phyloP scores from a whole-genome alignment of 352 stramenopile genomes.

The Pythium myriotylum region DNA sequence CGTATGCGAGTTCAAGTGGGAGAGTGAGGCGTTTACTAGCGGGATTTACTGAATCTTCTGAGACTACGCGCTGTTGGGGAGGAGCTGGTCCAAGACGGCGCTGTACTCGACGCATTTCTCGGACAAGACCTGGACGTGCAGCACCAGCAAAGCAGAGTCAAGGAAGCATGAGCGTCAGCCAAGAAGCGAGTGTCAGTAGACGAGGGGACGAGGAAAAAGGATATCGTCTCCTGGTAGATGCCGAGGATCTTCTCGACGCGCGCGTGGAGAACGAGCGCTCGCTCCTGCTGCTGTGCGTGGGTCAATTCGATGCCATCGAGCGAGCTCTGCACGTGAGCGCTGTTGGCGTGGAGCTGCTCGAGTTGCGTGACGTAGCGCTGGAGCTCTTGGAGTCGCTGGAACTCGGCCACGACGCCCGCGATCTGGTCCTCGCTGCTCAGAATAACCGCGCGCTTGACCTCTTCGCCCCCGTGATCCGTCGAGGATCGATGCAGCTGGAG shows the following conservation, averaged over 20 bases:
- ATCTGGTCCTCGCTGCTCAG: slow-evolving; percentile 55
- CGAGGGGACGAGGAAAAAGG: slow-evolving; percentile 17
- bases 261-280: slow-evolving; percentile 45
- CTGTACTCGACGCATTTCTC: slow-evolving; percentile 75
- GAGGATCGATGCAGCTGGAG: slow-evolving; percentile 40
- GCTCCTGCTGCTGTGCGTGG: slow-evolving; percentile 41
- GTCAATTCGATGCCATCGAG: slow-evolving; percentile 39
- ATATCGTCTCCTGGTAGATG: slow-evolving; percentile 70
- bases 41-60: no score
- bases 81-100: slow-evolving; percentile 52
- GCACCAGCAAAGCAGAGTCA: slow-evolving; percentile 10
- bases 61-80: background rate
- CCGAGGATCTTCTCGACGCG: slow-evolving; percentile 54
- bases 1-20: no score
- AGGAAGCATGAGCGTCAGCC: slow-evolving; percentile 13
- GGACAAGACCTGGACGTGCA: slow-evolving; percentile 57
- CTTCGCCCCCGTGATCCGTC: slow-evolving; percentile 23
- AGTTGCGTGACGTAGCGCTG: slow-evolving; percentile 43
- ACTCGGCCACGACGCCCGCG: slow-evolving; percentile 35
- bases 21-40: no score
- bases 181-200: background rate
- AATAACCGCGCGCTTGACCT: slow-evolving; percentile 67
- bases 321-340: slow-evolving; percentile 23
- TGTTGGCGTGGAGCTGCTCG: slow-evolving; percentile 35
- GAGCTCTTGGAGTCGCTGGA: slow-evolving; percentile 54